A percentile compares a stretch with the other conserved stretches of the same genome.
Conservation (phyloP, 1,139 yeast genomes). For the Magnusiomyces suaveolens region DNA sequence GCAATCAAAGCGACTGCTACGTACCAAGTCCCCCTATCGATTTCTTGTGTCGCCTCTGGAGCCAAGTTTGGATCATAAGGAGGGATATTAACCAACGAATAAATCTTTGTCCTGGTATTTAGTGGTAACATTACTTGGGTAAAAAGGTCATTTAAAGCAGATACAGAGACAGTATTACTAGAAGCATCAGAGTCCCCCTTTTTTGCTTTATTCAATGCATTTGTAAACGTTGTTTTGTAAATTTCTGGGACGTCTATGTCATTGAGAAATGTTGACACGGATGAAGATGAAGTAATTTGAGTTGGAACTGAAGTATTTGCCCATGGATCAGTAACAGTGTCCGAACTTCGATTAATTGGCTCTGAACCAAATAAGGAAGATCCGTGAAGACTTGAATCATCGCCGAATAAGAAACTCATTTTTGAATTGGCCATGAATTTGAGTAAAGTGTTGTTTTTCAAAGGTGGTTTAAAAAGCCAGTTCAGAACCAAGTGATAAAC, state of each 20-base stretch:
- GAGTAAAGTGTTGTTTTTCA: too few species aligned
- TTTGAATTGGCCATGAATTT: too few species aligned
- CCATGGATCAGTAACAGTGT: neutral
- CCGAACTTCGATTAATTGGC: neutral
- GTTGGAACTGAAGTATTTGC: neutral
- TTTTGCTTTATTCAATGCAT: neutral
- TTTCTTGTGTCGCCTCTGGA: conserved; percentile 1
- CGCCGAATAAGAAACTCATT: conserved; percentile 7
- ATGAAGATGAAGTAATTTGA: neutral
- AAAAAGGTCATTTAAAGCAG: neutral
- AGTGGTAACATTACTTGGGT: neutral
- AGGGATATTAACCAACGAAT: neutral
- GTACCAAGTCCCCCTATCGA: conserved; percentile 25
- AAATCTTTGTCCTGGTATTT: neutral
- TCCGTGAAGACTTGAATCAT: conserved; percentile 4
- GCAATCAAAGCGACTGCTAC: conserved; percentile 31
- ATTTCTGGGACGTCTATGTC: conserved; percentile 1
- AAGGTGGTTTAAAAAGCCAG: too few species aligned
- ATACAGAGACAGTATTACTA: neutral
- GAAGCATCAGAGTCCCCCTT: neutral
- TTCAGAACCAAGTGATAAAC: too few species aligned
- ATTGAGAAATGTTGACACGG: neutral
- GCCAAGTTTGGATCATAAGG: neutral
- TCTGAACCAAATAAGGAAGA: conserved; percentile 6
- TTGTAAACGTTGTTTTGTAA: conserved; percentile 1